These are phyloP conservation scores for Populus euphratica DNA, from an alignment of 345 rosid species.

Conservation along the genomic window DNA sequence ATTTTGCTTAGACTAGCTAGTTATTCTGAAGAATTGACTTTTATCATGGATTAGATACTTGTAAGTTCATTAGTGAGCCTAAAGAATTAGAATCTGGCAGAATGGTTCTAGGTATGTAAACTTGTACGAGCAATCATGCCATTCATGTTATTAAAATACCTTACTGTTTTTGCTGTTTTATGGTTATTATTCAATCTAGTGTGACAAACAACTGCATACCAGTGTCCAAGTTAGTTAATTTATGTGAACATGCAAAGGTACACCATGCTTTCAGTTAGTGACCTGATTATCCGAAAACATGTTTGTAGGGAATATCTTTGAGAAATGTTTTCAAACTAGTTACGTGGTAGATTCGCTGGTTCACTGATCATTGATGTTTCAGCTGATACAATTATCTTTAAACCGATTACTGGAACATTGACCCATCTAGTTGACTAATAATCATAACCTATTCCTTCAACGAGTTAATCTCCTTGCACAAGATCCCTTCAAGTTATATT, in stretches of 20 bases:
- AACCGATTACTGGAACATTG: not conserved
- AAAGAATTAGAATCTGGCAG: not conserved
- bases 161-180: not conserved
- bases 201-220: not conserved
- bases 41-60: constrained; percentile 6
- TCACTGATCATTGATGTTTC: not conserved
- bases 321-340: not conserved
- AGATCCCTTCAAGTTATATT: too few relatives aligned
- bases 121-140: not conserved
- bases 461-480: too few relatives aligned
- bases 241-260: too few relatives aligned
- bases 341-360: not conserved
- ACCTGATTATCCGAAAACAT: not conserved
- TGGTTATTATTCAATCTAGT: not conserved
- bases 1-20: constrained; percentile 12
- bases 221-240: not conserved
- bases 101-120: not conserved
- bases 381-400: not conserved
- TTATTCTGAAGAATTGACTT: not conserved
- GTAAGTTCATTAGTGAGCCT: constrained; percentile 4
- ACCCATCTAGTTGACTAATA: not conserved
- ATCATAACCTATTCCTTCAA: too few relatives aligned
- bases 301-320: not conserved
- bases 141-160: not conserved
- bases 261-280: not conserved